Evolutionary conservation across 192 early-diverging fungal species (phyloP).

Genomic region (Coemansia sp.): DNA sequence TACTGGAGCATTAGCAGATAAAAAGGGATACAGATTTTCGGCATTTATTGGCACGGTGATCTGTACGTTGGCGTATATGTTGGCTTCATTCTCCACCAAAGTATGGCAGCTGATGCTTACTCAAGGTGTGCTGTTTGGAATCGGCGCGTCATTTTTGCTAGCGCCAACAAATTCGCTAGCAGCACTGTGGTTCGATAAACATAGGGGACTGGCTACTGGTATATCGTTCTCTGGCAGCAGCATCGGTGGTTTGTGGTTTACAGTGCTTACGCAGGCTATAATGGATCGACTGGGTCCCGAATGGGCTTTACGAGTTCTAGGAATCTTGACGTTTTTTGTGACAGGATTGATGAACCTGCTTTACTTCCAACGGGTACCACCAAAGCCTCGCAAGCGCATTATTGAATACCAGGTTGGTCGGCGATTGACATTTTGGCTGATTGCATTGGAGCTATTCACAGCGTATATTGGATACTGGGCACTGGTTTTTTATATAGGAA

Average conservation of each 20-base stretch:
- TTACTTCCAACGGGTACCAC: slow-evolving; percentile 38
- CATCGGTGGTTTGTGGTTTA: slow-evolving; percentile 67
- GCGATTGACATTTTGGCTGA: slow-evolving; percentile 27
- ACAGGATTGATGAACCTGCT: slow-evolving; percentile 36
- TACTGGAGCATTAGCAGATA: slow-evolving; percentile 37
- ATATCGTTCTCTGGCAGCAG: slow-evolving; percentile 73
- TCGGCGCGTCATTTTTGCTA: slow-evolving; percentile 64
- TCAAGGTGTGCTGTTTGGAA: slow-evolving; percentile 72
- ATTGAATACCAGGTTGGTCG: slow-evolving; percentile 22
- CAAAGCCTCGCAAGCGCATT: slow-evolving; percentile 40
- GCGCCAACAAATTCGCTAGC: slow-evolving; percentile 65
- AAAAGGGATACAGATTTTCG: slow-evolving; percentile 18
- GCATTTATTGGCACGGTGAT: slow-evolving; percentile 33
- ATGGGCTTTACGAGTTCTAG: slow-evolving; percentile 71
- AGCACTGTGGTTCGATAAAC: slow-evolving; percentile 67
- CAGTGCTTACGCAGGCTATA: slow-evolving; percentile 57
- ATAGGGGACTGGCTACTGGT: slow-evolving; percentile 68
- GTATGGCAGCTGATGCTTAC: slow-evolving; percentile 74
- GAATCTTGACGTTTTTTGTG: slow-evolving; percentile 46
- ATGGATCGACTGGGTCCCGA: slow-evolving; percentile 58
- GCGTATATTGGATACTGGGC: slow-evolving; percentile 48
- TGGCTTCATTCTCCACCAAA: slow-evolving; percentile 39
- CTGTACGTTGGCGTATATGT: slow-evolving; percentile 23
- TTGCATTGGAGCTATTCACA: slow-evolving; percentile 21
- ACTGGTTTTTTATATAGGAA: slow-evolving; percentile 36